Percentiles rank a stretch among this genome's conserved stretches.
These are phyloP conservation scores for Dactylellina drechsleri DNA, from an alignment of 2,329 filamentous ascomycete species.

Conservation along the genomic window DNA sequence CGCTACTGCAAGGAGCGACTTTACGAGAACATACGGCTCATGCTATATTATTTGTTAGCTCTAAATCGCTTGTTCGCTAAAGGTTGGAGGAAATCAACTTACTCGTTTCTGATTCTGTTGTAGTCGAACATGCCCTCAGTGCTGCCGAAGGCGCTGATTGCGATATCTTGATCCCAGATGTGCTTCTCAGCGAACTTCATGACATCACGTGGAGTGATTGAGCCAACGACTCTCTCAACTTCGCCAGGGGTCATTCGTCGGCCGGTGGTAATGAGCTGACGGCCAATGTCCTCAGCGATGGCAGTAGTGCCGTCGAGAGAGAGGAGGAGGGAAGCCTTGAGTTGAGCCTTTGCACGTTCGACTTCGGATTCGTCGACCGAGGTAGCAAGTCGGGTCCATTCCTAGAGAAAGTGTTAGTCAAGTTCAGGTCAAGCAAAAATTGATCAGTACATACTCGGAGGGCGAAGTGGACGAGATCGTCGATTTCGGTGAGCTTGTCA, in stretches of 20 bases:
- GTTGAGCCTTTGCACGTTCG: conserved; percentile 98
- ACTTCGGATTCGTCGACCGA: conserved; percentile 89
- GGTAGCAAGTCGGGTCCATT: conserved; percentile 95
- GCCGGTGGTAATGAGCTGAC: conserved; percentile 97
- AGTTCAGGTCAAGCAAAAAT: neutral
- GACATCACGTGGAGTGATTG: conserved; percentile 92
- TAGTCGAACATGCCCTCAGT: conserved; percentile 89
- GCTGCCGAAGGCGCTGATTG: conserved; percentile 89
- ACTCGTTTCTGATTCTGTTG: conserved; percentile 78
- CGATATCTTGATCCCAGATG: conserved; percentile 97
- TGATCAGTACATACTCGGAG: conserved; percentile 68
- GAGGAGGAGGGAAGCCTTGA: conserved; percentile 97
- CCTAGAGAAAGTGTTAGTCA: conserved; percentile 60
- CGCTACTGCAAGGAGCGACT: conserved; percentile 1
- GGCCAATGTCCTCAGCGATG: conserved; percentile 96
- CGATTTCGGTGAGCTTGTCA: conserved; percentile 84
- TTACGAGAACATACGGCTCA: conserved; percentile 54
- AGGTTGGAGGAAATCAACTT: conserved; percentile 5
- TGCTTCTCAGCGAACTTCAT: conserved; percentile 96
- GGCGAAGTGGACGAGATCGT: conserved; percentile 97
- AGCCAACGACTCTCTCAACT: conserved; percentile 90
- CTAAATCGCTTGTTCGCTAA: neutral
- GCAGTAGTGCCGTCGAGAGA: conserved; percentile 97
- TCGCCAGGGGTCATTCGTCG: conserved; percentile 89
- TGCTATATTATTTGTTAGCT: conserved; percentile 34